phyloP scores from a whole-genome alignment of 345 rosid species.

The Combretum micranthum region DNA sequence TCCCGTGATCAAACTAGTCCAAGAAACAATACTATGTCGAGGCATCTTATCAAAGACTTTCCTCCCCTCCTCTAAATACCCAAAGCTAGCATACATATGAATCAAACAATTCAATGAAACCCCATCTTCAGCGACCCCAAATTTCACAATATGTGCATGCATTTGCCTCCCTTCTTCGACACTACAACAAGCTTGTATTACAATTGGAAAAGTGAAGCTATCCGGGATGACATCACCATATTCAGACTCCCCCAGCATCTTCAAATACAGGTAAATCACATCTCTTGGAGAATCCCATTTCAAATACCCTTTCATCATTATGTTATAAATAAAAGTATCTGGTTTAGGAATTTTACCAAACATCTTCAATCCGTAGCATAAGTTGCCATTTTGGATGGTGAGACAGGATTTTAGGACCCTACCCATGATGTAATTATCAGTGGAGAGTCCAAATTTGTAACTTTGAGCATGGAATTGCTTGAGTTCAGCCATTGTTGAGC shows the following conservation, averaged over 20 bases:
- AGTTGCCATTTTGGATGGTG: slow-evolving; percentile 10
- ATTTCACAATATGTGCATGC: slow-evolving; percentile 36
- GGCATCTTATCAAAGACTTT: slow-evolving; percentile 25
- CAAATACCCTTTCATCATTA: slow-evolving; percentile 20
- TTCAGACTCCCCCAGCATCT: slow-evolving; percentile 18
- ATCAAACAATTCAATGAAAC: slow-evolving; percentile 31
- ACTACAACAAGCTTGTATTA: slow-evolving; percentile 30
- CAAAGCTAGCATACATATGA: slow-evolving; percentile 32
- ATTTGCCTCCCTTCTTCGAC: slow-evolving; percentile 28
- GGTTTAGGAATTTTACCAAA: slow-evolving; percentile 29
- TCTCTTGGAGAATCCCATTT: slow-evolving; percentile 12
- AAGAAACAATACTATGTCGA: slow-evolving; percentile 20
- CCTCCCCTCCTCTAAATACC: slow-evolving; percentile 26
- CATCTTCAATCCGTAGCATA: slow-evolving; percentile 28
- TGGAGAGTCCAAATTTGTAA: slow-evolving; percentile 31
- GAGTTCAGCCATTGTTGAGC: slow-evolving; percentile 29
- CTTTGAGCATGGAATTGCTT: slow-evolving; percentile 26
- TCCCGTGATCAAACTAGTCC: slow-evolving; percentile 40
- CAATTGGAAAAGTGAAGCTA: slow-evolving; percentile 33
- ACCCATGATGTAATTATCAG: slow-evolving; percentile 27
- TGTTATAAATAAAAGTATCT: slow-evolving; percentile 35
- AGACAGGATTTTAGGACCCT: slow-evolving; percentile 33
- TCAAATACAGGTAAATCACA: slow-evolving; percentile 24
- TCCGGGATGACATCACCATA: slow-evolving; percentile 14
- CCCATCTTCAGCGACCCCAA: slow-evolving; percentile 26